Percentiles rank a stretch among this genome's conserved stretches.
phyloP scores from a whole-genome alignment of 139 green algal genomes.

The Auxenochlorella protothecoides region DNA sequence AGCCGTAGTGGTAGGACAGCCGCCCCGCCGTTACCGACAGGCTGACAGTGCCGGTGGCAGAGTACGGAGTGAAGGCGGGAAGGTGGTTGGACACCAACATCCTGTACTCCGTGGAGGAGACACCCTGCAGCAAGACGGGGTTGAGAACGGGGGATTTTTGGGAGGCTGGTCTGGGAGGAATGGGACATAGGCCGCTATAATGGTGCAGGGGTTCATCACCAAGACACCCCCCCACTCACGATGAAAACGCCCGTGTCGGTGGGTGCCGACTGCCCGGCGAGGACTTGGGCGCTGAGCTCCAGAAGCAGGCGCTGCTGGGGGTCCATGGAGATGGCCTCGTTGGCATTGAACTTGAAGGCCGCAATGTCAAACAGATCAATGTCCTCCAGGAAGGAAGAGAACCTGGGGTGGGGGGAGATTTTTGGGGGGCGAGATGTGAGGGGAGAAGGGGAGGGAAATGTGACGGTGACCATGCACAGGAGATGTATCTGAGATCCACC shows the following conservation, averaged over 20 bases:
- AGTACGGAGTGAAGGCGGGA: conserved; percentile 18
- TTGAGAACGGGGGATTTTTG: too few relatives aligned
- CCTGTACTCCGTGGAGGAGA: too few relatives aligned
- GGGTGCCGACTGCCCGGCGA: conserved; percentile 25
- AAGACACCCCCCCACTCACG: too few relatives aligned
- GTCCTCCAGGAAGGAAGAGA: conserved; percentile 20
- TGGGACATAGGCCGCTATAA: conserved; percentile 7
- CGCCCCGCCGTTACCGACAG: conserved; percentile 41
- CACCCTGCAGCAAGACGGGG: too few relatives aligned
- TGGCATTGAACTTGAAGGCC: conserved; percentile 35
- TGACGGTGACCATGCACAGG: too few relatives aligned
- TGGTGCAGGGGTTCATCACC: conserved; percentile 7
- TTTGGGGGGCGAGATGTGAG: too few relatives aligned
- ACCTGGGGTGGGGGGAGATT: too few relatives aligned
- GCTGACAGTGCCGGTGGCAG: conserved; percentile 26
- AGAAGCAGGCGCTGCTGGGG: conserved; percentile 77
- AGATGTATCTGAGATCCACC: too few relatives aligned
- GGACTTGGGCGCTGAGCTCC: conserved; percentile 1
- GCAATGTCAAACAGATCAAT: conserved; percentile 48
- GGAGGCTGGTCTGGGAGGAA: too few relatives aligned
- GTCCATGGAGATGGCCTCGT: conserved; percentile 56
- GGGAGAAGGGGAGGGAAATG: too few relatives aligned
- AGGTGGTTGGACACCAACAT: too few relatives aligned
- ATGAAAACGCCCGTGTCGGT: conserved; percentile 30
- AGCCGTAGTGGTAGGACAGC: conserved; percentile 45